A percentile compares a stretch with the other conserved stretches of the same genome.
Conservation (phyloP, 2,329 filamentous ascomycete species). For the Cordyceps cicadae region DNA sequence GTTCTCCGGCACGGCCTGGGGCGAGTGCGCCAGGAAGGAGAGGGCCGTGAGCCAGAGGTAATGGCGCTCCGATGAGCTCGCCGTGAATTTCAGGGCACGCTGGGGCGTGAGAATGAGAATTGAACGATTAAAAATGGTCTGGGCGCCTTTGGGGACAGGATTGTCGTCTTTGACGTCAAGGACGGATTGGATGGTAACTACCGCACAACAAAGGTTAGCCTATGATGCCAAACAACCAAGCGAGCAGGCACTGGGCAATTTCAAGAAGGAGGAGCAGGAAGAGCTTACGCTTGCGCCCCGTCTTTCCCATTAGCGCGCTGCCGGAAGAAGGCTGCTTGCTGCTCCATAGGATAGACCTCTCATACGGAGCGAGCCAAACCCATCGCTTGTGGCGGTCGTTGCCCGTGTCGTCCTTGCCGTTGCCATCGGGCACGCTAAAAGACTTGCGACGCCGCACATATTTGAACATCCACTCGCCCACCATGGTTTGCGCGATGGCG, state of each 20-base stretch:
- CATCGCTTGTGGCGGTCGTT: constrained; percentile 86
- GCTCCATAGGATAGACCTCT: constrained; percentile 94
- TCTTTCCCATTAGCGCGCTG: constrained; percentile 83
- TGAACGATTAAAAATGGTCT: constrained; percentile 73
- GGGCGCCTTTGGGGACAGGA: constrained; percentile 59
- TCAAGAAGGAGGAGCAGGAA: constrained; percentile 14
- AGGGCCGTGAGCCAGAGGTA: constrained; percentile 92
- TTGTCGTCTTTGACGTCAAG: constrained; percentile 95
- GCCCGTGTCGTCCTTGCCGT: constrained; percentile 60
- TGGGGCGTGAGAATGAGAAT: constrained; percentile 92
- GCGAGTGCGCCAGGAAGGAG: constrained; percentile 88
- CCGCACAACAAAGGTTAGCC: constrained; percentile 23
- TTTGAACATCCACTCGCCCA: constrained; percentile 95
- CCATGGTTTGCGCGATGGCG: constrained; percentile 96
- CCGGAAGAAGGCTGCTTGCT: constrained; percentile 91
- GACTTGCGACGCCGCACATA: constrained; percentile 83
- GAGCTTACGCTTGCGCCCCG: constrained; percentile 81
- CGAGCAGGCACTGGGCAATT: constrained; percentile 11
- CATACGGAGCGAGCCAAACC: constrained; percentile 98
- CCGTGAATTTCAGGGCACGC: constrained; percentile 90
- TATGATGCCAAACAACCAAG: constrained; percentile 13
- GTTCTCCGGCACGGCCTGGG: constrained; percentile 70
- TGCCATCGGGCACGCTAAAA: constrained; percentile 68
- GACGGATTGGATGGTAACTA: constrained; percentile 91
- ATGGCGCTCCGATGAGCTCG: constrained; percentile 72